Conservation (phyloP, 2,329 filamentous ascomycete genomes). For the Penicillium sp. region DNA sequence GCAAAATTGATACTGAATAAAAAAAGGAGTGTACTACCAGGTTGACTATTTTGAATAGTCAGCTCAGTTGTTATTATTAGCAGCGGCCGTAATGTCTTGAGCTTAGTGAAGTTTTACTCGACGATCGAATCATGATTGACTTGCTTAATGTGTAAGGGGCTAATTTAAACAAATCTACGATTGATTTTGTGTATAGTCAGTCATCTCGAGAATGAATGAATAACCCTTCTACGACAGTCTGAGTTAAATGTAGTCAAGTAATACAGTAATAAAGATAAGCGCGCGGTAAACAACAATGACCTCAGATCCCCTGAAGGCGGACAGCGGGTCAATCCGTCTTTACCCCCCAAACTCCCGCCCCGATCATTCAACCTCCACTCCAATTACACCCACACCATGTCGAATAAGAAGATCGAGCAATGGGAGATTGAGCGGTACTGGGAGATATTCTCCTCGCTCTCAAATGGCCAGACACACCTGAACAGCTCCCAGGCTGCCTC, state of each 20-base stretch:
- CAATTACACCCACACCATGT: conserved; percentile 35
- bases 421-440: conserved; percentile 78
- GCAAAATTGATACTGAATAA: too few relatives aligned
- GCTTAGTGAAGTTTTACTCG: too few relatives aligned
- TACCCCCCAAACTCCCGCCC: conserved; percentile 18
- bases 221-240: neutral
- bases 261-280: neutral
- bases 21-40: too few relatives aligned
- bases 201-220: neutral
- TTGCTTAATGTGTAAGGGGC: too few relatives aligned
- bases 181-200: too few relatives aligned
- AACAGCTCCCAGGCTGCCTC: conserved; percentile 71
- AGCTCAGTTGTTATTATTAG: too few relatives aligned
- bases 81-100: too few relatives aligned
- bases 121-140: too few relatives aligned
- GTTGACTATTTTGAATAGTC: too few relatives aligned
- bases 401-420: conserved; percentile 64
- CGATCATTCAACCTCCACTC: conserved; percentile 17
- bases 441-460: conserved; percentile 75
- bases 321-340: conserved; percentile 26
- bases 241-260: neutral
- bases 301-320: conserved; percentile 33
- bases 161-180: too few relatives aligned
- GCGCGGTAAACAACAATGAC: conserved; percentile 23
- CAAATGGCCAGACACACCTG: conserved; percentile 66